Base-by-base conservation (phyloP, 257 asterid species). In the Gentiana dahurica region DNA sequence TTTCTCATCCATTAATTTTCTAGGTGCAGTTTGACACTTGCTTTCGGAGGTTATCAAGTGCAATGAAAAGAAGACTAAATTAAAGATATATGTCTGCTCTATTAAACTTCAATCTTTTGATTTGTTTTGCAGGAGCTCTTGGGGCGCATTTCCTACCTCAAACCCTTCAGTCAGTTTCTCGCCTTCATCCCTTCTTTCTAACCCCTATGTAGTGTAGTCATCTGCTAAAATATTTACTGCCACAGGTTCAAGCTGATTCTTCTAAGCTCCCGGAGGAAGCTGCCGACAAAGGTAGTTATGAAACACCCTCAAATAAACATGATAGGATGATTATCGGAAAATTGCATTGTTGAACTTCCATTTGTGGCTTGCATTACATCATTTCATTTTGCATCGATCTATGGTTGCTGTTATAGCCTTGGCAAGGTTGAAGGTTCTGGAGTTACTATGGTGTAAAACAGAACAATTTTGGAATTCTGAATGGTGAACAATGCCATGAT, bases 91-190 rank as follows among this genome's bases (percentile, higher is more conserved):
- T 41, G 6, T 41, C 46, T 41, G 46, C 46, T 41, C 9, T 41
- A 41, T 41, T 41, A 41, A 41, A 10, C 24, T 41, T 41, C 9
- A 41, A 41, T 5, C 6, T 4, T 1, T 41, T 41, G 46, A 41
- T 41, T 10, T 41, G 46, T 5, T 41, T 10, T 41, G 45, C 94
- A 83, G 97, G 84, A 75, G 74, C 69, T 77, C 95, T 13, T 88
- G 95, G 95, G 76, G 83, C 65, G 65, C 87, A 58, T 66, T 81
- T 45, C 83, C 94, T 67, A 50, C 86, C 39, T 72, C 94, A 37
- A 75, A 60, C 74, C 37, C 61, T 63, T 66, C 73, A 77, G 96
- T 87, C 52, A 68, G 91, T 62, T 46, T 12, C 44, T 8, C 9
- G 34, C 65, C 49, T 36, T 59, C 34, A 36, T 57, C 54, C 12